A percentile compares a stretch with the other conserved stretches of the same genome.
phyloP scores from a whole-genome alignment of 108 stramenopile genomes.

The Nitzschia putrida region DNA sequence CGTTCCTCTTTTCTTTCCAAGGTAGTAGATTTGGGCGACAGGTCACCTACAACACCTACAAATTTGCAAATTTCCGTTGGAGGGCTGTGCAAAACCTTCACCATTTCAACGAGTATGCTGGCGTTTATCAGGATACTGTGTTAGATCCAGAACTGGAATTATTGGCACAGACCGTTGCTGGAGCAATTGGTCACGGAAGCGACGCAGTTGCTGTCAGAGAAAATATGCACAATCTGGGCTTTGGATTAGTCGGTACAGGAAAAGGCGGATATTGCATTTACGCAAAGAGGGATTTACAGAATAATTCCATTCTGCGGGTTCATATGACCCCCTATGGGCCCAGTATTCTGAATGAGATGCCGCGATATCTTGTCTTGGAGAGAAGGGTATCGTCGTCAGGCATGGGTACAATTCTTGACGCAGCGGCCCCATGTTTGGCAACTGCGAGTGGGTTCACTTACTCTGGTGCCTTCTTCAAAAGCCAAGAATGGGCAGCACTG shows the following conservation, averaged over 20 bases:
- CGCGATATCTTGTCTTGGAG: conserved; percentile 66
- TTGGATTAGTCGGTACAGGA: conserved; percentile 46
- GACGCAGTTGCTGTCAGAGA: conserved; percentile 28
- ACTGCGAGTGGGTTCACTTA: conserved; percentile 44
- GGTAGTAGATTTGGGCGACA: conserved; percentile 65
- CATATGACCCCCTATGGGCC: conserved; percentile 79
- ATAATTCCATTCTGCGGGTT: conserved; percentile 35
- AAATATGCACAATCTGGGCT: conserved; percentile 30
- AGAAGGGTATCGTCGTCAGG: neutral
- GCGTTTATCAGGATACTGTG: conserved; percentile 63
- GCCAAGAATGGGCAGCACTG: conserved; percentile 69
- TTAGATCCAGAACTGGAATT: conserved; percentile 54
- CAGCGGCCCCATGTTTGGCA: conserved; percentile 25
- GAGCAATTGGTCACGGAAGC: conserved; percentile 56
- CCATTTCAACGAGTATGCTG: conserved; percentile 54
- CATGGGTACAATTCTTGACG: conserved; percentile 15
- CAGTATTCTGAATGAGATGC: conserved; percentile 63
- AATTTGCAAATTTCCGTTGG: conserved; percentile 57
- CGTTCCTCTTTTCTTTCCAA: conserved; percentile 64
- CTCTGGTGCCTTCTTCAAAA: conserved; percentile 71
- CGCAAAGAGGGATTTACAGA: neutral
- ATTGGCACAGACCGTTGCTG: conserved; percentile 58
- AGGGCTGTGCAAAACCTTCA: conserved; percentile 50
- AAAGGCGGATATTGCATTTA: conserved; percentile 66
- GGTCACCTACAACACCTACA: conserved; percentile 49